Conservation (phyloP, 164 flowering plant species). For the Amborella trichopoda region DNA sequence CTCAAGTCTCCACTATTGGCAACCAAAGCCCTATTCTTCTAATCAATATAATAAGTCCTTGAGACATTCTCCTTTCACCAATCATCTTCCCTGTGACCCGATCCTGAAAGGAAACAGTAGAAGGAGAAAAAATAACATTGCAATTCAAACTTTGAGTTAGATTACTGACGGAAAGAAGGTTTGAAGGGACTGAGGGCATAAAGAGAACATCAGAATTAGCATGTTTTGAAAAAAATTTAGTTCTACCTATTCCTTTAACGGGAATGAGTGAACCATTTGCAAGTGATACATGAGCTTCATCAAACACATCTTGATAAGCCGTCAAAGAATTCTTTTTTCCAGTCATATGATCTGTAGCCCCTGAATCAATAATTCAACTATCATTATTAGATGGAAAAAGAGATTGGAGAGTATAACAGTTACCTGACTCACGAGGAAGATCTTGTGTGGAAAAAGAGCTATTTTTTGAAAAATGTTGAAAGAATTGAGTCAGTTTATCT, state of each 20-base stretch:
- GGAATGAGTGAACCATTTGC: constrained; percentile 1
- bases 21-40: too few relatives aligned
- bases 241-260: constrained; percentile 1
- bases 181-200: constrained; percentile 1
- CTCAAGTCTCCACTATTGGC: too few relatives aligned
- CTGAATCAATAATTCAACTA: constrained; percentile 4
- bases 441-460: not conserved
- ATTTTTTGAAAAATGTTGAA: too few relatives aligned
- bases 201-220: not conserved
- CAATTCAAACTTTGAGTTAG: constrained; percentile 4
- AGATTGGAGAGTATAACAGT: too few relatives aligned
- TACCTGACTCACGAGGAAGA: not conserved
- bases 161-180: constrained; percentile 3
- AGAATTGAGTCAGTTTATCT: too few relatives aligned
- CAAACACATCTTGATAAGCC: not conserved
- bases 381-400: too few relatives aligned
- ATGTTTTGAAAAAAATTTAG: not conserved
- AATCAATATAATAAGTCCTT: too few relatives aligned
- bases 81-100: not conserved
- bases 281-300: not conserved
- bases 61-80: not conserved
- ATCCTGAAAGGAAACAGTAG: not conserved
- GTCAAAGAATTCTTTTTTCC: not conserved
- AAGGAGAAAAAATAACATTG: constrained; percentile 5
- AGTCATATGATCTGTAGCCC: constrained; percentile 4